These are phyloP conservation scores for Auricularia cornea DNA, from an alignment of 768 basidiomycete genomes.

Conservation along the genomic window DNA sequence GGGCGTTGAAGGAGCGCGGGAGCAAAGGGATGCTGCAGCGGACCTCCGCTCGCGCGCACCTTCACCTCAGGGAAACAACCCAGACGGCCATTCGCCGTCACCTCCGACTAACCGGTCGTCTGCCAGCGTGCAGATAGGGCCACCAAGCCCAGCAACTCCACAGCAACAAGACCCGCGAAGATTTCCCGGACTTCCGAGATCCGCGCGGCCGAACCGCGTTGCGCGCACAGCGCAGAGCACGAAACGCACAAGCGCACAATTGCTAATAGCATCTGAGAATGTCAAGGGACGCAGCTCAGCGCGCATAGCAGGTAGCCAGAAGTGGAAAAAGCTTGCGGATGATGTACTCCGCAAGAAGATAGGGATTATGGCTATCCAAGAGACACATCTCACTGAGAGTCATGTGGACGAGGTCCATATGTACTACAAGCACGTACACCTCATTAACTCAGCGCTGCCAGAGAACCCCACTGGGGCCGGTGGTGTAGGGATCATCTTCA, in stretches of 20 bases:
- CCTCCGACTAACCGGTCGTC: no score
- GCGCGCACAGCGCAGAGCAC: neutral
- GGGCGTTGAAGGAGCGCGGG: no score
- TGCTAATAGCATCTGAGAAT: neutral
- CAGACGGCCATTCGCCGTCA: no score
- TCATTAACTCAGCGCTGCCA: neutral
- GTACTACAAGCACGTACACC: neutral
- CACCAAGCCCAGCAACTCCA: no score
- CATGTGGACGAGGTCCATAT: neutral
- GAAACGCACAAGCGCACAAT: neutral
- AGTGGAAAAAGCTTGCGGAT: neutral
- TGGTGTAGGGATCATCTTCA: neutral
- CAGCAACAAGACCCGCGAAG: no score
- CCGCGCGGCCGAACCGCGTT: no score
- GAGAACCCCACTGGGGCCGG: neutral
- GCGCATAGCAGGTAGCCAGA: neutral
- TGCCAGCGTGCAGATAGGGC: no score
- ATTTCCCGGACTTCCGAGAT: no score
- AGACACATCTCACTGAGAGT: neutral
- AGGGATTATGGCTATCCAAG: neutral
- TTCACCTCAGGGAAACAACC: no score
- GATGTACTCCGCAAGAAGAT: neutral
- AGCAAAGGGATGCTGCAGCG: no score
- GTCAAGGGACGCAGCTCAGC: neutral
- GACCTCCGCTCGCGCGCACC: no score